Evolutionary conservation across 257 asterid species (phyloP).

Genomic region (Jaltomata sinuosa): DNA sequence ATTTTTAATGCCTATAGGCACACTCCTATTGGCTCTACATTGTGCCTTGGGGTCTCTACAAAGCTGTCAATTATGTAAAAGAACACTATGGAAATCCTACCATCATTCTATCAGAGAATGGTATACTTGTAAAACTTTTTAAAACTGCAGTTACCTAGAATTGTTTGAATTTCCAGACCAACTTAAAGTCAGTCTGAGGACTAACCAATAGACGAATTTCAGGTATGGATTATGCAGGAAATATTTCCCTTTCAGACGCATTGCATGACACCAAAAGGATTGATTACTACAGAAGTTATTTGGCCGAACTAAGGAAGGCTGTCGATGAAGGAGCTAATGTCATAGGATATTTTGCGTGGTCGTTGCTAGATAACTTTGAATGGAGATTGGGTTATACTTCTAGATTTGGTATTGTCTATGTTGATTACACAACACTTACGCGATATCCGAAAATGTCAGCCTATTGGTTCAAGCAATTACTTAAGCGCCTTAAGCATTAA

Average conservation of each 20-base stretch:
- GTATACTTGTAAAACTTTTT: constrained; percentile 14
- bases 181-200: neutral
- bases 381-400: constrained; percentile 85
- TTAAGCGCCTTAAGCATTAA: neutral
- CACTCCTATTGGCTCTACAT: constrained; percentile 79
- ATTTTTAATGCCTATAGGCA: constrained; percentile 29
- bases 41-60: constrained; percentile 91
- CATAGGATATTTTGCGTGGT: constrained; percentile 74
- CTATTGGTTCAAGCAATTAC: constrained; percentile 48
- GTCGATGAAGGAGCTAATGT: constrained; percentile 73
- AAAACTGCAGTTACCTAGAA: too few species aligned
- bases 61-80: constrained; percentile 74
- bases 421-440: constrained; percentile 65
- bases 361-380: constrained; percentile 84
- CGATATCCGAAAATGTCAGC: constrained; percentile 91
- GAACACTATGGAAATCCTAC: constrained; percentile 72
- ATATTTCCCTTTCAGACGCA: constrained; percentile 44
- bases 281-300: constrained; percentile 58
- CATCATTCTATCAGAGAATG: constrained; percentile 74
- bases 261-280: constrained; percentile 52
- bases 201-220: neutral
- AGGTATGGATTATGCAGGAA: constrained; percentile 92
- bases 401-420: constrained; percentile 77
- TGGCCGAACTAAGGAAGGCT: constrained; percentile 49
- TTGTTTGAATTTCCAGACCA: neutral